Conservation (phyloP, 306 rosid genomes). For the Lathyrus oleraceus region DNA sequence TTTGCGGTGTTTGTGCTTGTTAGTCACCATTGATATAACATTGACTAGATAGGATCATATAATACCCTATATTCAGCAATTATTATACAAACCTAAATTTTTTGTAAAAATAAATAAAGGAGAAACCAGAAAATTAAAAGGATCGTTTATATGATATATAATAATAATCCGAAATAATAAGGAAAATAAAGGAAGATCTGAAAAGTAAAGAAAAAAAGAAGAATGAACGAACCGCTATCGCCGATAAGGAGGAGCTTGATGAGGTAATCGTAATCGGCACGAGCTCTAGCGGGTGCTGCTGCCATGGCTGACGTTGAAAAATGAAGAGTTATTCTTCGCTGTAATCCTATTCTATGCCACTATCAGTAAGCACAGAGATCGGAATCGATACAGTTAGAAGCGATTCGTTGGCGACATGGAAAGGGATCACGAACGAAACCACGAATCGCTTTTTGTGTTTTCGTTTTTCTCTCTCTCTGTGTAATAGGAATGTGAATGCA, state of each 20-base stretch:
- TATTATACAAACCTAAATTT: too few relatives aligned
- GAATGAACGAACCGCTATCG: constrained; percentile 64
- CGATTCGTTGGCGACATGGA: constrained; percentile 47
- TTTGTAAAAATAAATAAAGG: too few relatives aligned
- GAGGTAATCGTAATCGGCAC: constrained; percentile 90
- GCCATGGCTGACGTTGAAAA: constrained; percentile 48
- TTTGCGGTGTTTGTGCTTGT: too few relatives aligned
- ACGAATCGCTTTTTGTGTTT: constrained; percentile 34
- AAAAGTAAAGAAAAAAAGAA: neutral
- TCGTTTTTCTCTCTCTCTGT: constrained; percentile 17
- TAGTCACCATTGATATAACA: too few relatives aligned
- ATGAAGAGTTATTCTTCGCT: neutral
- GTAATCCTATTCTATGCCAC: neutral
- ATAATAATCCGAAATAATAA: neutral
- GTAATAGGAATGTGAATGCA: neutral
- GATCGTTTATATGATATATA: neutral
- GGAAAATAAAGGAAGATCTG: neutral
- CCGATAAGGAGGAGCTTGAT: constrained; percentile 90
- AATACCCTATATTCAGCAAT: too few relatives aligned
- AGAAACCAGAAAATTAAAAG: too few relatives aligned
- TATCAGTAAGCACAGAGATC: constrained; percentile 31
- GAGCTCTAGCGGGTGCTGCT: constrained; percentile 74
- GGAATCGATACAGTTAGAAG: constrained; percentile 22
- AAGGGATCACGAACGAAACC: constrained; percentile 34
- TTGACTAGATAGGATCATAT: neutral